Conservation (phyloP, 768 basidiomycete genomes). For the Cystobasidium ongulense region DNA sequence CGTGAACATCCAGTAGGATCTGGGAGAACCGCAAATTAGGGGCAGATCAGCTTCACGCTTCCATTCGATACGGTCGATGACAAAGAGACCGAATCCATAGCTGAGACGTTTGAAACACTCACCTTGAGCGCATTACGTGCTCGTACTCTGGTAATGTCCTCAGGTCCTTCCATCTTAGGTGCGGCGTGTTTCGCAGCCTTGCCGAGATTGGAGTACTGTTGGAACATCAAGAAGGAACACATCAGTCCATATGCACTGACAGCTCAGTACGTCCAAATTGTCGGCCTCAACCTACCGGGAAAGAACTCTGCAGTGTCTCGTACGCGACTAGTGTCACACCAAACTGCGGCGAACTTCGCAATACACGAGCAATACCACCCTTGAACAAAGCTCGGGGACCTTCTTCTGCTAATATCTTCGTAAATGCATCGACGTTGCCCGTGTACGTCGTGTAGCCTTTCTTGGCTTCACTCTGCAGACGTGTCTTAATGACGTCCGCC, state of each 20-base stretch:
- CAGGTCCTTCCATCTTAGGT: slow-evolving; percentile 40
- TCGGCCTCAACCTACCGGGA: slow-evolving; percentile 39
- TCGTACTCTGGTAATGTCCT: slow-evolving; percentile 74
- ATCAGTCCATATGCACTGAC: too few relatives aligned
- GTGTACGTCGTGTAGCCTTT: slow-evolving; percentile 87
- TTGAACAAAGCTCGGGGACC: slow-evolving; percentile 85
- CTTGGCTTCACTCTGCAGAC: slow-evolving; percentile 56
- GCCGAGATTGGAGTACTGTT: slow-evolving; percentile 29
- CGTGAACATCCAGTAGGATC: slow-evolving; percentile 19
- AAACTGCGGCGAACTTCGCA: slow-evolving; percentile 69
- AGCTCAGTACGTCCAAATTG: background rate
- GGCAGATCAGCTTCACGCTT: background rate
- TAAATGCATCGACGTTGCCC: slow-evolving; percentile 77
- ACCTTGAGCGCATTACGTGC: slow-evolving; percentile 75
- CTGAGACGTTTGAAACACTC: background rate
- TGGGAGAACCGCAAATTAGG: background rate
- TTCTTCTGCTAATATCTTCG: slow-evolving; percentile 83
- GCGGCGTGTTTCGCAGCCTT: slow-evolving; percentile 29
- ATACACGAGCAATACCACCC: slow-evolving; percentile 75
- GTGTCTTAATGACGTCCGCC: slow-evolving; percentile 89
- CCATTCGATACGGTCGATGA: too few relatives aligned
- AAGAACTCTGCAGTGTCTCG: slow-evolving; percentile 55
- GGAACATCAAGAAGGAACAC: too few relatives aligned
- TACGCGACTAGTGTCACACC: slow-evolving; percentile 79
- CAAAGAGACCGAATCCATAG: background rate